These are phyloP conservation scores for Pelargonium citronellum DNA, from an alignment of 441 rosid species.

Conservation along the genomic window DNA sequence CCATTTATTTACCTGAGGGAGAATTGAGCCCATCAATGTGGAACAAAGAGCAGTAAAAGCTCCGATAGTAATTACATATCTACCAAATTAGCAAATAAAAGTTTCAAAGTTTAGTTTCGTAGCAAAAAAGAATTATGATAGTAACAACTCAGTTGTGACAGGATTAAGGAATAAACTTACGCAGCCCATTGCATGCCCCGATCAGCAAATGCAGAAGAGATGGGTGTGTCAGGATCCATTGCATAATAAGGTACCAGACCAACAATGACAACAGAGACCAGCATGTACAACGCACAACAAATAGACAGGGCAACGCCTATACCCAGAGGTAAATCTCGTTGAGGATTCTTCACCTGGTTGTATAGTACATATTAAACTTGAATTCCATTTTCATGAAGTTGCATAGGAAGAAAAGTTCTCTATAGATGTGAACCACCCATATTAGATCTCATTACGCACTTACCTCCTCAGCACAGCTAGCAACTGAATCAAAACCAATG, in stretches of 20 bases:
- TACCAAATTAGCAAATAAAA: conserved; percentile 29
- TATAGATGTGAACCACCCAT: not conserved
- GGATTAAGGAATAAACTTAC: conserved; percentile 44
- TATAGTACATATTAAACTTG: conserved; percentile 19
- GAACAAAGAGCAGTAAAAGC: conserved; percentile 94
- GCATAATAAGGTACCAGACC: conserved; percentile 90
- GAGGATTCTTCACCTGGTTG: conserved; percentile 88
- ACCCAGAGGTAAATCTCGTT: conserved; percentile 89
- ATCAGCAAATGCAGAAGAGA: conserved; percentile 83
- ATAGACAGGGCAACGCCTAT: conserved; percentile 74
- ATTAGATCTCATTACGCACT: not conserved
- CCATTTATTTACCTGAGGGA: conserved; percentile 71
- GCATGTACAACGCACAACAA: conserved; percentile 84
- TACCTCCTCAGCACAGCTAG: conserved; percentile 98
- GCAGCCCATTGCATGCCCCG: conserved; percentile 96
- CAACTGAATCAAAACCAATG: conserved; percentile 96
- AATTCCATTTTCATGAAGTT: conserved; percentile 7
- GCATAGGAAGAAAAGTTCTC: not conserved
- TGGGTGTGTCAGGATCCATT: conserved; percentile 97
- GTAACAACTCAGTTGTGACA: not conserved
- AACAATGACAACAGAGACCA: conserved; percentile 81
- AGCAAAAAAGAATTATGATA: not conserved
- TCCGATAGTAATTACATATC: conserved; percentile 77
- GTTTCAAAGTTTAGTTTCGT: not conserved
- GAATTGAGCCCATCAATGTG: conserved; percentile 86